These are phyloP conservation scores for Yarrowia phangngaensis DNA, from an alignment of 805 yeast species.

Conservation along the genomic window DNA sequence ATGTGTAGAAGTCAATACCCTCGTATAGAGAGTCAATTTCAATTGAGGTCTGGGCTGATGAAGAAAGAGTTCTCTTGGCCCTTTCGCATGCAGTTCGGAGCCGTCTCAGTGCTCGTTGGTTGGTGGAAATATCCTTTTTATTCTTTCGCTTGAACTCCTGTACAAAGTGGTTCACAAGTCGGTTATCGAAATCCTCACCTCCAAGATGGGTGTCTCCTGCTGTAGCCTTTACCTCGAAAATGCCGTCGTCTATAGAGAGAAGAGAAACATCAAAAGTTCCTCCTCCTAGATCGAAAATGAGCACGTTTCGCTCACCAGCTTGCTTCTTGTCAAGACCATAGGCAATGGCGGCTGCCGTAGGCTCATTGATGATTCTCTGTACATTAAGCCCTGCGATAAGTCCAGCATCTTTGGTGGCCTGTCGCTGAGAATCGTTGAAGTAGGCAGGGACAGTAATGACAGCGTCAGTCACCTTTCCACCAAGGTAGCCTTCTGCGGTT, in stretches of 20 bases:
- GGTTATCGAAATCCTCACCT: slow-evolving; percentile 98
- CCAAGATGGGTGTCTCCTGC: slow-evolving; percentile 89
- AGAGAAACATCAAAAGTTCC: slow-evolving; percentile 97
- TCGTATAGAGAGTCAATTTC: slow-evolving; percentile 90
- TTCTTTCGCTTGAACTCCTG: slow-evolving; percentile 95
- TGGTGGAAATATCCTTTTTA: slow-evolving; percentile 61
- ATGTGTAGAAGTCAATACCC: slow-evolving; percentile 92
- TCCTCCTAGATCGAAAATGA: slow-evolving; percentile 84
- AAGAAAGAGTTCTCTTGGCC: slow-evolving; percentile 62
- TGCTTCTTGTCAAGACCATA: slow-evolving; percentile 73
- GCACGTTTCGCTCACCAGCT: slow-evolving; percentile 76
- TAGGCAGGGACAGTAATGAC: slow-evolving; percentile 95
- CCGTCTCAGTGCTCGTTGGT: slow-evolving; percentile 83
- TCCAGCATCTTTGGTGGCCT: slow-evolving; percentile 97
- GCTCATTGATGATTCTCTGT: slow-evolving; percentile 90
- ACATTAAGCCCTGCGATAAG: slow-evolving; percentile 92
- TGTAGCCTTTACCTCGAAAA: slow-evolving; percentile 92
- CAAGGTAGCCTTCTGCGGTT: slow-evolving; percentile 85
- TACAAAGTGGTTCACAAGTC: slow-evolving; percentile 86
- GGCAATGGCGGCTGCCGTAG: slow-evolving; percentile 98
- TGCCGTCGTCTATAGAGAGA: slow-evolving; percentile 88
- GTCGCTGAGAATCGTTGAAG: slow-evolving; percentile 95
- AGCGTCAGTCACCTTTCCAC: slow-evolving; percentile 78
- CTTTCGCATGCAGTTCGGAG: slow-evolving; percentile 97
- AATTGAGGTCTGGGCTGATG: slow-evolving; percentile 73